Conservation (phyloP, 768 basidiomycete species). For the Lactarius vividus region DNA sequence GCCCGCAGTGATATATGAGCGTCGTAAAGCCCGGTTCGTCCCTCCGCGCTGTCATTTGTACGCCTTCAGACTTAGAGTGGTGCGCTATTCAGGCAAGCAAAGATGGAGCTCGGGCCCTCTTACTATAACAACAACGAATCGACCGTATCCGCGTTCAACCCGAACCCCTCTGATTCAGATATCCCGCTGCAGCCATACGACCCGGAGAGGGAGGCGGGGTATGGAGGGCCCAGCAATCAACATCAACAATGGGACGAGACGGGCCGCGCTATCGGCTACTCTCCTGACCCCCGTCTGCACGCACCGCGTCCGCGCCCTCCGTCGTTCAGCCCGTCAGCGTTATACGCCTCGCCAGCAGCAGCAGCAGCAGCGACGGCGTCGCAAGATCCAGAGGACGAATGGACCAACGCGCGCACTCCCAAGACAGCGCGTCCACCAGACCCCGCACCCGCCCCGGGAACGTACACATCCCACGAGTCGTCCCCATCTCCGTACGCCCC, state of each 20-base stretch:
- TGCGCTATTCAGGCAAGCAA: slow-evolving; percentile 47
- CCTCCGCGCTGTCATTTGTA: background rate
- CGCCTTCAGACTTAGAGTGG: slow-evolving; percentile 12
- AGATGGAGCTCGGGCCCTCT: slow-evolving; percentile 35
- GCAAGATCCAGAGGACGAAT: slow-evolving; percentile 11
- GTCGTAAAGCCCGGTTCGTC: slow-evolving; percentile 66
- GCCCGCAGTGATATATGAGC: slow-evolving; percentile 61
- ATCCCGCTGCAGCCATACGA: slow-evolving; percentile 43
- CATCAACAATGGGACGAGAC: slow-evolving; percentile 53
- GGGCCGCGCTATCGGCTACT: slow-evolving; percentile 50
- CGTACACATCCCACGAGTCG: background rate
- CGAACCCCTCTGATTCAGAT: slow-evolving; percentile 41
- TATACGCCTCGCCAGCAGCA: slow-evolving; percentile 6
- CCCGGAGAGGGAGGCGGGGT: slow-evolving; percentile 18
- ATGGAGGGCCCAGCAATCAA: slow-evolving; percentile 37
- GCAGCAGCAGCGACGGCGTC: slow-evolving; percentile 9
- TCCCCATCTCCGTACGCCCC: too few relatives aligned
- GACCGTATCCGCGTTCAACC: slow-evolving; percentile 27
- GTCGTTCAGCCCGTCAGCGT: slow-evolving; percentile 7
- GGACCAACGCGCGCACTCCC: slow-evolving; percentile 14
- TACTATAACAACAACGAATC: slow-evolving; percentile 27
- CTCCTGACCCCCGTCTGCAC: slow-evolving; percentile 44
- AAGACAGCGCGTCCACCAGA: slow-evolving; percentile 2
- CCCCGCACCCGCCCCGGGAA: background rate
- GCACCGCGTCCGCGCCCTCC: slow-evolving; percentile 48